Base-by-base conservation (phyloP, 257 asterid genomes). In the Solanum arcanum region DNA sequence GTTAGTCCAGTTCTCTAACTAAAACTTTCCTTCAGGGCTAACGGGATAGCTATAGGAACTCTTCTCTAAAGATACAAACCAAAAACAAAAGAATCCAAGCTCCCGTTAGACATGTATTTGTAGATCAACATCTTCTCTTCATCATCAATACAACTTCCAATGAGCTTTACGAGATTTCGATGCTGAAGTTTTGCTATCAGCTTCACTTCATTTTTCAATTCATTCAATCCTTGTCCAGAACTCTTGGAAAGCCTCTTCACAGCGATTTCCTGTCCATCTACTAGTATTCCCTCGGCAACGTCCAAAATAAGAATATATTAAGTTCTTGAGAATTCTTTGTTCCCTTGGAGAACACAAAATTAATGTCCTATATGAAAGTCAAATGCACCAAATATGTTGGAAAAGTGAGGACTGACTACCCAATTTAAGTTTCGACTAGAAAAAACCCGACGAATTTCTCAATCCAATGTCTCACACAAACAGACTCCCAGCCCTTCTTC, bases 51-150 rank as follows among this genome's bases (percentile, higher is more conserved):
- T 21, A 47, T 31, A 13, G 29, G 16, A 82, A 37, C 80, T 29
- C 41, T 69, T 29, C 41, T 7, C 12, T 69, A 27, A 86, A 46
- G 39, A 14, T n/a, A 87, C 84, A 77, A 77, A 77, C 89, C 87
- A 73, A 87, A 83, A 16, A 87, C 44, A 60, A 87, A 83, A 5
- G 37, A 25, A 12, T 83, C 87, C 74, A 87, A 62, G 80, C 89
- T 87, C 56, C 73, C 25, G 6, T 87, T 87, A 27, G 56, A 39
- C 82, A 78, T 62, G 82, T 87, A 87, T 41, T 87, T 59, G 0
- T 87, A 87, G 56, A 82, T 74, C 80, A 87, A 39, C 78, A 86
- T 59, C 56, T 83, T 87, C 62, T 87, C 89, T 37, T 73, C 89
- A 21, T 9, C 87, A 4, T 87, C 56, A n/a, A 39, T 68, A 77